Conservation (phyloP, 2,329 filamentous ascomycete species). For the Pseudogymnoascus sp. region DNA sequence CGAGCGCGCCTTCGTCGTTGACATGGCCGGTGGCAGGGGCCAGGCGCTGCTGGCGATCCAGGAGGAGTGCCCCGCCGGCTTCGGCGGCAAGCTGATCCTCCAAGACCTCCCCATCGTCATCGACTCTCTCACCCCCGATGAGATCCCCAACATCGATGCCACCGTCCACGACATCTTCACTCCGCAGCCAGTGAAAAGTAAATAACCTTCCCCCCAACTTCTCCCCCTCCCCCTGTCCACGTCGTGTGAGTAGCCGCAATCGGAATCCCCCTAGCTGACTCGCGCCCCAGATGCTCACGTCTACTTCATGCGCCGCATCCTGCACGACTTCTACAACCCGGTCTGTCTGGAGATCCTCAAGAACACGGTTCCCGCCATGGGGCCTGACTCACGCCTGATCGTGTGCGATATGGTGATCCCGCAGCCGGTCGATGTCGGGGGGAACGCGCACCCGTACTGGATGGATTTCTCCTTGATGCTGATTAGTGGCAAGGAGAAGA, state of each 20-base stretch:
- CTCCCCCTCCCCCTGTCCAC: slow-evolving; percentile 20
- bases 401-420: slow-evolving; percentile 31
- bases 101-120: slow-evolving; percentile 31
- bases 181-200: slow-evolving; percentile 23
- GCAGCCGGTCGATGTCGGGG: slow-evolving; percentile 23
- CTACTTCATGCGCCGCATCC: slow-evolving; percentile 26
- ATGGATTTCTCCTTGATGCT: slow-evolving; percentile 26
- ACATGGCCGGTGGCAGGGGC: slow-evolving; percentile 9
- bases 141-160: slow-evolving; percentile 18
- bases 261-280: neutral
- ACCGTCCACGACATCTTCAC: slow-evolving; percentile 27
- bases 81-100: slow-evolving; percentile 24
- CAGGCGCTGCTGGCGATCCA: slow-evolving; percentile 11
- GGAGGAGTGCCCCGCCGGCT: neutral
- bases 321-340: slow-evolving; percentile 29
- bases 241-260: neutral
- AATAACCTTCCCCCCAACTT: slow-evolving; percentile 12
- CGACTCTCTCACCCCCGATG: slow-evolving; percentile 17
- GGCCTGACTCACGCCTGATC: slow-evolving; percentile 26
- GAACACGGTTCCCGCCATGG: slow-evolving; percentile 22
- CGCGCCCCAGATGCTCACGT: slow-evolving; percentile 17
- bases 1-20: slow-evolving; percentile 15
- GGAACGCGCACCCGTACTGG: slow-evolving; percentile 26
- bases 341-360: slow-evolving; percentile 24
- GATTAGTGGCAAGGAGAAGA: slow-evolving; percentile 29